Evolutionary conservation across 1,139 yeast genomes (phyloP).

Genomic region (Blastobotrys ciferrii): DNA sequence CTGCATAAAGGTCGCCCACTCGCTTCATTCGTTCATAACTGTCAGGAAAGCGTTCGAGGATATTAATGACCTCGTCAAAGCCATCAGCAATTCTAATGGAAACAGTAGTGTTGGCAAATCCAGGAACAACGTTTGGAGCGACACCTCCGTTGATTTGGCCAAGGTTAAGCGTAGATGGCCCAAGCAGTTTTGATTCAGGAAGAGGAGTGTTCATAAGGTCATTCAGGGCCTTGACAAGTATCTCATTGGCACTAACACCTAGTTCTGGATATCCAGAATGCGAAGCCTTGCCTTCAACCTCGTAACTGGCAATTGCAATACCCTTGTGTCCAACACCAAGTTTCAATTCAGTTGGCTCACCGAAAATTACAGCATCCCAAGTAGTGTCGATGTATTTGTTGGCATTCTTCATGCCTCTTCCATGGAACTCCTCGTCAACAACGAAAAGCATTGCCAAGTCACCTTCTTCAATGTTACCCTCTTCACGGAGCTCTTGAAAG

Average conservation of each 20-base stretch:
- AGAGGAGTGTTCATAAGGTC: constrained; percentile 40
- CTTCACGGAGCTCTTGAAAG: constrained; percentile 44
- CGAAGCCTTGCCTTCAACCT: constrained; percentile 55
- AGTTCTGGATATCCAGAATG: constrained; percentile 73
- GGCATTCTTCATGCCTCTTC: constrained; percentile 58
- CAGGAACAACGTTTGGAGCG: constrained; percentile 63
- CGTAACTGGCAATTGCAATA: constrained; percentile 42
- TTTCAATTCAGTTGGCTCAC: constrained; percentile 72
- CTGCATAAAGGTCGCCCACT: constrained; percentile 28
- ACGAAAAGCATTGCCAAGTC: constrained; percentile 62
- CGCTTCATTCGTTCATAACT: constrained; percentile 29
- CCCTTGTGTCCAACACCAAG: constrained; percentile 74
- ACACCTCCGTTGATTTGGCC: constrained; percentile 61
- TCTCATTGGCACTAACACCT: constrained; percentile 62
- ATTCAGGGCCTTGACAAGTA: constrained; percentile 51
- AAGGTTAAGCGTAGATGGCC: constrained; percentile 60
- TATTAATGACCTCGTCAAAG: constrained; percentile 39
- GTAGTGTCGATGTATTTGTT: constrained; percentile 40
- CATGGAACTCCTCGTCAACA: constrained; percentile 67
- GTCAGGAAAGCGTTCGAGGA: constrained; percentile 41
- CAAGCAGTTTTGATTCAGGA: constrained; percentile 55
- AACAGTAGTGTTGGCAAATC: constrained; percentile 50
- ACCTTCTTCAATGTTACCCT: constrained; percentile 46
- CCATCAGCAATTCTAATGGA: constrained; percentile 57
- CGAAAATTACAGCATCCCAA: constrained; percentile 66